Base-by-base conservation (phyloP, 78 protist species). In the slime mould (Dictyostelium discoideum) region DNA sequence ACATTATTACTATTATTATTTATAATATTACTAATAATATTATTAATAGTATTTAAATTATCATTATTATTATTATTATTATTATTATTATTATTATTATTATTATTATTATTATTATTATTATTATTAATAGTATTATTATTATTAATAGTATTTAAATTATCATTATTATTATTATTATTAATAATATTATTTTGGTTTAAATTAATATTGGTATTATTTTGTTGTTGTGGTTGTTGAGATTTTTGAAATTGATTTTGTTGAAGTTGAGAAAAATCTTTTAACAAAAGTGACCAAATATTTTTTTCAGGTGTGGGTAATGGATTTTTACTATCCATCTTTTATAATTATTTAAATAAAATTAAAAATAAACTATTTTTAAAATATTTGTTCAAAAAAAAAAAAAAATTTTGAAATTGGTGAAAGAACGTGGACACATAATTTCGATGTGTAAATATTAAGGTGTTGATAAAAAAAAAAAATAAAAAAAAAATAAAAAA, bases 1-100 rank as follows among this genome's bases (percentile, higher is more conserved):
- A 50, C 3, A 50, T 13, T 50, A 50, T 50, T 50, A 50, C 11
- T 54, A 2, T 54, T 54, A 16, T 54, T 54, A 54, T 54, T 54
- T 5, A 87, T 86, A 42, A 86, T 85, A 46, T 80, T 82, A 18
- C 72, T 65, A 8, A 86, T 69, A 11, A 86, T 86, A 11, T 85
- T 89, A 85, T 80, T 89, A 48, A 29, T 42, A 18, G 73, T 86
- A 20, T 86, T 60, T 24, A 86, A 39, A 24, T 16, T 57, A 57
- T 57, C 22, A 57, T 4, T 57, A 14, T 14, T 60, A 60, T 14
- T 60, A 44, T 44, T 44, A 9, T 44, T 42, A 42, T 42, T 42
- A 42, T 5, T 46, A 9, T 46, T 46, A 46, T 46, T 46, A 63
- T n/a, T n/a, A n/a, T 0, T 63, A 13, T 22, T 24, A 10, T 85